phyloP scores from a whole-genome alignment of 768 basidiomycete genomes.

The Cantharellus anzutake region DNA sequence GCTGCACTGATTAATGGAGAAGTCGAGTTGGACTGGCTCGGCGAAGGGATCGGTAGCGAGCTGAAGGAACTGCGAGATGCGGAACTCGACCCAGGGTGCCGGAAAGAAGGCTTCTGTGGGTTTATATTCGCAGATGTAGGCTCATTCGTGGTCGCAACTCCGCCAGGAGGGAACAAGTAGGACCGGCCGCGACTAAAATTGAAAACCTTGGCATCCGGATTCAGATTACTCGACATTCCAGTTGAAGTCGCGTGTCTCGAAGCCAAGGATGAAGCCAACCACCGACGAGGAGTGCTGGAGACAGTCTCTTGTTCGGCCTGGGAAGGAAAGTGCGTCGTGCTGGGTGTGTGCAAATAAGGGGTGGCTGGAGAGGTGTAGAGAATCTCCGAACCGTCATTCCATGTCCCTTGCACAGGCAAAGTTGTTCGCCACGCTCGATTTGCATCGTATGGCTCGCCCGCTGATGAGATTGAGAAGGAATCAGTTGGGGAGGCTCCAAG shows the following conservation, averaged over 20 bases:
- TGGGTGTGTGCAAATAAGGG: background rate
- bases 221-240: slow-evolving; percentile 33
- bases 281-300: background rate
- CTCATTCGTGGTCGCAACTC: background rate
- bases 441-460: background rate
- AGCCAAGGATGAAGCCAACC: slow-evolving; percentile 6
- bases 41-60: background rate
- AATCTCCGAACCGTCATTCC: background rate
- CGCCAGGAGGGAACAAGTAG: background rate
- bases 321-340: background rate
- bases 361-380: background rate
- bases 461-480: background rate
- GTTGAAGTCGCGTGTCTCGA: slow-evolving; percentile 1
- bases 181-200: slow-evolving; percentile 21
- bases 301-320: background rate
- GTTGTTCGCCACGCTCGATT: background rate
- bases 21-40: background rate
- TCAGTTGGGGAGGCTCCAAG: background rate
- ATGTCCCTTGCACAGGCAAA: background rate
- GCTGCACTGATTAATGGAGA: background rate
- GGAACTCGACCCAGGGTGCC: background rate
- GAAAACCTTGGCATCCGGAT: slow-evolving; percentile 78
- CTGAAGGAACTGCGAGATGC: background rate
- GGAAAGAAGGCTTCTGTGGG: background rate
- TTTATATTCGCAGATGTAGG: background rate